Conservation (phyloP, 2,329 filamentous ascomycete genomes). For the Calonectria leucothoes region DNA sequence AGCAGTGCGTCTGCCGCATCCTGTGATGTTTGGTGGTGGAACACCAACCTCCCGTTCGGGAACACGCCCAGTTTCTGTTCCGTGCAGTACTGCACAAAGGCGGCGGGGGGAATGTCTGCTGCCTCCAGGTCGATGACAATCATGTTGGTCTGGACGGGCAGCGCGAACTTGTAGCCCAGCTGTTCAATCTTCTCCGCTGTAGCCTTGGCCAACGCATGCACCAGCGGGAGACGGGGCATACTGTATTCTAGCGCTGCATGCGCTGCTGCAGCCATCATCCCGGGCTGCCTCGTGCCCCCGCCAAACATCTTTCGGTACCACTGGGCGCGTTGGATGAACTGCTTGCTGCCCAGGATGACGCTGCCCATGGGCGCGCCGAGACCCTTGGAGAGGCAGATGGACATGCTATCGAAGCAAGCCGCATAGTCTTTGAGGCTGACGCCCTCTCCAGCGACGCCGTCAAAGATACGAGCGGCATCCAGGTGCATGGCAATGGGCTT, state of each 20-base stretch:
- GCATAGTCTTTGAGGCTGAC: constrained; percentile 74
- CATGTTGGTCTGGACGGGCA: constrained; percentile 44
- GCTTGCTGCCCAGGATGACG: constrained; percentile 68
- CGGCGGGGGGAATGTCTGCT: constrained; percentile 30
- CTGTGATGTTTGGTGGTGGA: constrained; percentile 21
- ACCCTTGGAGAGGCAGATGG: constrained; percentile 82
- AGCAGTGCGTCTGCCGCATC: constrained; percentile 9
- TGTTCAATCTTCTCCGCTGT: constrained; percentile 26
- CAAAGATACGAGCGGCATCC: constrained; percentile 82
- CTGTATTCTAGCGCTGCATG: constrained; percentile 66
- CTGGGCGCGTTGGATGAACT: constrained; percentile 49
- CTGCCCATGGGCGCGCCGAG: constrained; percentile 82
- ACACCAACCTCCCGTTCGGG: constrained; percentile 19
- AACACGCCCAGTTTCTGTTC: constrained; percentile 21
- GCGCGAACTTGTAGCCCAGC: constrained; percentile 36
- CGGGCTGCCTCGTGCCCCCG: constrained; percentile 77
- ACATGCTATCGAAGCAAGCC: constrained; percentile 76
- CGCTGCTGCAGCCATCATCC: constrained; percentile 76
- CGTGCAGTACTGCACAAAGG: constrained; percentile 26
- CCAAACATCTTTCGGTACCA: constrained; percentile 74
- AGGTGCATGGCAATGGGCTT: constrained; percentile 75
- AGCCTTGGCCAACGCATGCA: constrained; percentile 34
- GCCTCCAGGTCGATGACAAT: constrained; percentile 38
- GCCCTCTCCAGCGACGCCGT: constrained; percentile 76
- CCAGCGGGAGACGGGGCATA: constrained; percentile 32